These are phyloP conservation scores for Maudiozyma barnettii DNA, from an alignment of 805 yeast genomes.

Conservation along the genomic window DNA sequence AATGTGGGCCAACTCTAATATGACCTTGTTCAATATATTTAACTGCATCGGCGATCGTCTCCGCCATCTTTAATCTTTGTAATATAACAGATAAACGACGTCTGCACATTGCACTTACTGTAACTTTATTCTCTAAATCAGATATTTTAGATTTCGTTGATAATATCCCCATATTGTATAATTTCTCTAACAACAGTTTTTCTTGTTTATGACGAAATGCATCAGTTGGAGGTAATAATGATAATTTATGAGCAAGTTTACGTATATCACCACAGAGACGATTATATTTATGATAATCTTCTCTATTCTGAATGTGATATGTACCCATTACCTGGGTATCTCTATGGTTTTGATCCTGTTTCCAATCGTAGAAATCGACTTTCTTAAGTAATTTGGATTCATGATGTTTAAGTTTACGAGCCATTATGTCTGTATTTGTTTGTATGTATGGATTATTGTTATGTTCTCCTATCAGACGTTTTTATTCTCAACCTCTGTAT, in stretches of 20 bases:
- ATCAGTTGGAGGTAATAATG: constrained; percentile 79
- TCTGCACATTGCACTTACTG: constrained; percentile 88
- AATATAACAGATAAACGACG: constrained; percentile 89
- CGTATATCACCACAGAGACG: constrained; percentile 86
- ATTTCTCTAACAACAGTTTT: constrained; percentile 74
- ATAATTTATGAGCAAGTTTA: constrained; percentile 74
- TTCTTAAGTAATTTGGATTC: constrained; percentile 91
- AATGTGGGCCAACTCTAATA: constrained; percentile 92
- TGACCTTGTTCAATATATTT: constrained; percentile 94
- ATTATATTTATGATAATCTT: constrained; percentile 91
- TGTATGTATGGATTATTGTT: not conserved
- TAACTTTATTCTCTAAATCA: constrained; percentile 81
- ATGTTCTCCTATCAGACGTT: not conserved
- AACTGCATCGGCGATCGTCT: constrained; percentile 78
- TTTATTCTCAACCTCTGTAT: not conserved
- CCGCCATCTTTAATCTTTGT: constrained; percentile 92
- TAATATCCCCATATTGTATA: constrained; percentile 79
- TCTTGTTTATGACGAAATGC: constrained; percentile 85
- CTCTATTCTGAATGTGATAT: constrained; percentile 88
- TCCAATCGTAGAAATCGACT: constrained; percentile 96
- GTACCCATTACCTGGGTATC: constrained; percentile 95
- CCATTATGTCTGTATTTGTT: constrained; percentile 39
- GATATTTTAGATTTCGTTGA: constrained; percentile 85
- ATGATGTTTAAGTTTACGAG: constrained; percentile 83
- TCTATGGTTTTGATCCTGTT: constrained; percentile 89